Evolutionary conservation across 306 rosid species (phyloP), one percentile per base, ranked within the genome.

Genomic region (Chamaecrista fasciculata): DNA sequence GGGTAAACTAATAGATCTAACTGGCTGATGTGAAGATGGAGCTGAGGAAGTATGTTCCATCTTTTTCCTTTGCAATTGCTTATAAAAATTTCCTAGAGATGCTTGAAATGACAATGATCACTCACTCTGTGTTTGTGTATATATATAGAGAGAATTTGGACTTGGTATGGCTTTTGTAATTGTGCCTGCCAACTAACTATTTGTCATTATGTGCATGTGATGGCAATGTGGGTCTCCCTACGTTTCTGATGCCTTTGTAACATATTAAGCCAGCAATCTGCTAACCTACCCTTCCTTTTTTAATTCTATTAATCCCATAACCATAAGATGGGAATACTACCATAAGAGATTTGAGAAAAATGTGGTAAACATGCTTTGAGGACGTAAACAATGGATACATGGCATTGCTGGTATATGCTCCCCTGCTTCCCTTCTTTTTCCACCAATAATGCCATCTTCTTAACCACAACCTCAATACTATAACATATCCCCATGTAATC

Each of bases 1-100:
- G 11, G 98, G 95, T 65, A 88, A 84, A 76, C 96, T 94, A 46
- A 90, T 87, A 5, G 98, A 90, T 60, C 97, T 86, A 40, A 81
- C 11, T 1, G 89, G 96, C 48, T 75, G 91, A 60, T 76, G 83
- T 39, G 79, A 19, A 14, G 37, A 43, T 5, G 67, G 40, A 0
- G 64, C n/a, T 68, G 63, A 66, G 7, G 81, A 75, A 39, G 49
- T 28, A 48, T 66, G 11, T 78, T 73, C 80, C 89, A 84, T 79
- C 28, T 67, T 72, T 52, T 62, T 59, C 31, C 36, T 67, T 29
- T 56, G 11, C 31, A 56, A 24, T 63, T 37, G 72, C 26, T 66
- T n/a, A n/a, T n/a, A 11, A 39, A 62, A 70, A 28, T 50, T 6
- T 64, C 20, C 52, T 73, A 66, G 44, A 67, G 71, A 70, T 74